Percentiles rank a stretch among this genome's conserved stretches.
Conservation (phyloP, 2,329 filamentous ascomycete genomes). For the Cordyceps cicadae region DNA sequence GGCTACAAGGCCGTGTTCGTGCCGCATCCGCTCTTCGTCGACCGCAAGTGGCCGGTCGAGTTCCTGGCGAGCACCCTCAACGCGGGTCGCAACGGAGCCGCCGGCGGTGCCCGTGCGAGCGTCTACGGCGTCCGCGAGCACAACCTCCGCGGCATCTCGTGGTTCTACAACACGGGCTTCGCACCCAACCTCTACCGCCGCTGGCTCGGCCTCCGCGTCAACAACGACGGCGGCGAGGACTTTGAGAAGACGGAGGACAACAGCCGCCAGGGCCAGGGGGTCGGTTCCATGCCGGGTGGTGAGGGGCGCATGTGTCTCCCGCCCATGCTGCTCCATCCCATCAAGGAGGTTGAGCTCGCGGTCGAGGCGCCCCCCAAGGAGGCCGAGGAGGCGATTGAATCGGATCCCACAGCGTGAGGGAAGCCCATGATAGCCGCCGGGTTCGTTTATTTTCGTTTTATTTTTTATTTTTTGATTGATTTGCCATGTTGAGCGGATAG, state of each 20-base stretch:
- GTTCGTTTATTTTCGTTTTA: not conserved
- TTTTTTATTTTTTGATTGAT: constrained; percentile 10
- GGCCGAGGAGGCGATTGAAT: constrained; percentile 32
- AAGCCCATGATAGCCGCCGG: not conserved
- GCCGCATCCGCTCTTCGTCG: constrained; percentile 81
- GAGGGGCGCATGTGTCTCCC: constrained; percentile 87
- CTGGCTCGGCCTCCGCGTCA: constrained; percentile 77
- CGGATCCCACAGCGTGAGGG: constrained; percentile 38
- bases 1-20: constrained; percentile 88
- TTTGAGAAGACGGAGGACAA: constrained; percentile 55
- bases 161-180: constrained; percentile 87
- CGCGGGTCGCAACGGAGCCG: constrained; percentile 63
- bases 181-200: constrained; percentile 71
- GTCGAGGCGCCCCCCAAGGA: constrained; percentile 48
- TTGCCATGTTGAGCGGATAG: not conserved
- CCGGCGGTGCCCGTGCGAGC: constrained; percentile 63
- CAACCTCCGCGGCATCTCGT: constrained; percentile 78
- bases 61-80: constrained; percentile 77
- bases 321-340: constrained; percentile 80
- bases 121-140: constrained; percentile 81
- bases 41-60: constrained; percentile 74
- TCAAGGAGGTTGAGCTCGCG: constrained; percentile 66
- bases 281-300: constrained; percentile 51
- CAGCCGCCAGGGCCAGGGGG: constrained; percentile 40
- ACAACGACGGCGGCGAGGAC: constrained; percentile 70